These are phyloP conservation scores for Hanseniaspora guilliermondii DNA, from an alignment of 805 yeast genomes.

Conservation along the genomic window DNA sequence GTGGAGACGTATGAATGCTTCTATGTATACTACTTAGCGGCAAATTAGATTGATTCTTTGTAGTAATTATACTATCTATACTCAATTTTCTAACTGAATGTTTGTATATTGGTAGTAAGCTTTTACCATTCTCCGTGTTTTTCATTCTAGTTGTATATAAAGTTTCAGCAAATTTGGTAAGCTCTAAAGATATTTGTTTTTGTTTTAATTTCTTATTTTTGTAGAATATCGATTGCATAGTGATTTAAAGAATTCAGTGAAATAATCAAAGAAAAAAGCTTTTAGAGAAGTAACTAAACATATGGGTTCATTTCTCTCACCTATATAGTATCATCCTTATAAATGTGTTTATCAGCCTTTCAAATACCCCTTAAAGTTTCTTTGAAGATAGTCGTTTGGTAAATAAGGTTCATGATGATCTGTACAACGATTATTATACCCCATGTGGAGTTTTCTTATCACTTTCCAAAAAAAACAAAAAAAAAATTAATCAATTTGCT, in stretches of 20 bases:
- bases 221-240: too few relatives aligned
- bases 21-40: neutral
- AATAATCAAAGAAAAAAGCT: neutral
- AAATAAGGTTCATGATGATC: too few relatives aligned
- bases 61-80: too few relatives aligned
- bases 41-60: neutral
- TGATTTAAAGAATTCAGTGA: neutral
- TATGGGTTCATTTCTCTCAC: neutral
- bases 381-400: too few relatives aligned
- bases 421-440: neutral
- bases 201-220: too few relatives aligned
- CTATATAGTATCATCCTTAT: neutral
- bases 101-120: too few relatives aligned
- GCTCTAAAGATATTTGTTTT: too few relatives aligned
- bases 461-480: neutral
- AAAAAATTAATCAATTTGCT: neutral
- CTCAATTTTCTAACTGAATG: too few relatives aligned
- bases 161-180: too few relatives aligned
- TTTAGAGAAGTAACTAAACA: neutral
- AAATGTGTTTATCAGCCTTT: neutral
- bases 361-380: too few relatives aligned
- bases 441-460: constrained; percentile 4
- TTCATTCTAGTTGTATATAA: too few relatives aligned
- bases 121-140: too few relatives aligned
- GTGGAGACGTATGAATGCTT: neutral